Evolutionary conservation across 768 basidiomycete species (phyloP), one percentile per base, ranked within the genome.

Genomic region (Dioszegia aurantiaca): DNA sequence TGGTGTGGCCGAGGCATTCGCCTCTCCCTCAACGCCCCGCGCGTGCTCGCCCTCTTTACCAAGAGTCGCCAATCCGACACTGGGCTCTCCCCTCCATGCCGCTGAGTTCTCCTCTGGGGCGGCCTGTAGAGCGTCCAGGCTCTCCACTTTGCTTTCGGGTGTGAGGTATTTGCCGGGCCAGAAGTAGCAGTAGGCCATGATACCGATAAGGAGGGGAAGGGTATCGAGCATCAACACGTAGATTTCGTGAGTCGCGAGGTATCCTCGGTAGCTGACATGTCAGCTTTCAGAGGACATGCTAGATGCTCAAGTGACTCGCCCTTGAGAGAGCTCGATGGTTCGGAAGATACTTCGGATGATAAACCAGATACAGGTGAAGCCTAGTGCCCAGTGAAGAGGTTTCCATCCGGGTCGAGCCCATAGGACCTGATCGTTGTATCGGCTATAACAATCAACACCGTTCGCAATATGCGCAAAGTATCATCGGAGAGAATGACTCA

Each of bases 301-400:
- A 6, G n/a, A 6, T 30, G 40, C 2, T 42, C 40, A n/a, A 24
- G 46, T 36, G 12, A 42, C 69, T 57, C 39, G 70, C 71, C 75
- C 75, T 55, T 77, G 55, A 42, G 64, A 66, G 8, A 76, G 60
- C 58, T 76, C 73, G 44, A 73, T 66, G 5, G 73, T 74, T 33
- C 75, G 51, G 64, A 65, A 76, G 30, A 74, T 59, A 54, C 69
- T 71, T 69, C 75, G 68, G 39, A 74, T 70, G 55, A 74, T 44
- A 55, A 77, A 77, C 51, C 72, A 71, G 58, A 74, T 70, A 60
- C 72, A 75, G 46, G 73, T 75, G 64, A 71, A 74, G 1, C 75
- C 75, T 21, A 77, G 43, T 4, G 75, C 75, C 57, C 58, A 73
- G 54, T 72, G 70, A 0, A 77, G 60, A 2, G 75, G 64, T 56